Evolutionary conservation across 2,329 filamentous ascomycete genomes (phyloP).

Genomic region (Bipolaris gigantea): DNA sequence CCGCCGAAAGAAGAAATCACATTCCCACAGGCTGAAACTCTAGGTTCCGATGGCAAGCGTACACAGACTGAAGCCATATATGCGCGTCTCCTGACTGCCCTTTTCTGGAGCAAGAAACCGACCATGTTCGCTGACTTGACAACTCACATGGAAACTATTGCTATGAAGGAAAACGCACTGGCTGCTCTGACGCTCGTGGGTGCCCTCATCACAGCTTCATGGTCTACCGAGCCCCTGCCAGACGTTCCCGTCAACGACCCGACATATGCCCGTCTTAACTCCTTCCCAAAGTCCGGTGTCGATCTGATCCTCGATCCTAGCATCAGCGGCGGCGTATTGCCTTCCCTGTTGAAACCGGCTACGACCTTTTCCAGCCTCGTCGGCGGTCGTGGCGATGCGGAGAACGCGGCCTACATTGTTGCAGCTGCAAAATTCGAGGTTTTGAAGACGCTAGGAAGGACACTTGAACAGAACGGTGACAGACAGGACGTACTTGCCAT

Average conservation of each 20-base stretch:
- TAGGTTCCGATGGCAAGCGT: constrained; percentile 31
- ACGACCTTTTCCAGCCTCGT: constrained; percentile 62
- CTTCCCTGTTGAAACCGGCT: constrained; percentile 60
- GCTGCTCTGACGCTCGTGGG: constrained; percentile 57
- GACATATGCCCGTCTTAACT: constrained; percentile 47
- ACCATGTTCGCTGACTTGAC: constrained; percentile 57
- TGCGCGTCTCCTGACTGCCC: constrained; percentile 58
- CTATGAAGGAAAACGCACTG: constrained; percentile 59
- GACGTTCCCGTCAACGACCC: constrained; percentile 54
- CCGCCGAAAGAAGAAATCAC: constrained; percentile 46
- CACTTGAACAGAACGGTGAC: constrained; percentile 45
- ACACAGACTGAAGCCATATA: constrained; percentile 53
- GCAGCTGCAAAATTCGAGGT: constrained; percentile 61
- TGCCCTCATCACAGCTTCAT: constrained; percentile 58
- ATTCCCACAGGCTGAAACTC: constrained; percentile 40
- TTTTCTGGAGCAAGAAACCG: constrained; percentile 56
- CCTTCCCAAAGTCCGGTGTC: constrained; percentile 48
- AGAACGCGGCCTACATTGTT: constrained; percentile 61
- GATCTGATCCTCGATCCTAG: constrained; percentile 57
- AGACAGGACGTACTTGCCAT: constrained; percentile 48
- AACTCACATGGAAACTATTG: constrained; percentile 58
- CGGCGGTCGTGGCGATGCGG: constrained; percentile 58
- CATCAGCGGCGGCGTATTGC: constrained; percentile 54
- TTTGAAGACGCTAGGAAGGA: constrained; percentile 52
- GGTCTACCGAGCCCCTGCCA: constrained; percentile 48